Evolutionary conservation across 192 early-diverging fungal genomes (phyloP).

Genomic region (Backusella tuberculispora): DNA sequence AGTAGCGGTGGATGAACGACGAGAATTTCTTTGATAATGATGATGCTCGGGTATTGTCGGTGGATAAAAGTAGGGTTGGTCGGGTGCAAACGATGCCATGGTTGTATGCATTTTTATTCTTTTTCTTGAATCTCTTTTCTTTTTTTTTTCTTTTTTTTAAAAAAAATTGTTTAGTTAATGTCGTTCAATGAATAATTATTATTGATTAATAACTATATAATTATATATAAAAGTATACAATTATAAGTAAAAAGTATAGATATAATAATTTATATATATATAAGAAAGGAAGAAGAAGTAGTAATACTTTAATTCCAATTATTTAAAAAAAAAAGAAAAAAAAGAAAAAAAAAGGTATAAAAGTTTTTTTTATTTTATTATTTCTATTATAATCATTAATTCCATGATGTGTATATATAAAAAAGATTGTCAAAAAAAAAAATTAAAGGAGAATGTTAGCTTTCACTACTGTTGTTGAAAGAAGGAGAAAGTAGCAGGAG

Average conservation of each 20-base stretch:
- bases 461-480: constrained; percentile 1
- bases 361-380: not conserved
- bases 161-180: not conserved
- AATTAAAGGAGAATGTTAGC: not conserved
- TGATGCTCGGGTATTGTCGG: constrained; percentile 17
- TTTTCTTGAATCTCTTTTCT: not conserved
- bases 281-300: constrained; percentile 7
- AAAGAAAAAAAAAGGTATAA: constrained; percentile 14
- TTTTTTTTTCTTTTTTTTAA: not conserved
- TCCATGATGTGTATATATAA: constrained; percentile 1
- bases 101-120: constrained; percentile 23
- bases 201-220: constrained; percentile 2
- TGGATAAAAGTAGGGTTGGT: constrained; percentile 4
- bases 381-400: not conserved
- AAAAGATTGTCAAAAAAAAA: constrained; percentile 19
- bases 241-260: not conserved
- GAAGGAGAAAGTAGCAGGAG: constrained; percentile 11
- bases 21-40: constrained; percentile 8
- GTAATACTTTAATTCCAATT: not conserved
- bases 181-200: no score
- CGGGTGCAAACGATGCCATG: constrained; percentile 14
- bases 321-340: constrained; percentile 14
- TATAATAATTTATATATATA: not conserved
- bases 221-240: no score
- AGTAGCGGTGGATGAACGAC: constrained; percentile 24